Conservation (phyloP, 2,329 filamentous ascomycete genomes). For the Biscogniauxia marginata region DNA sequence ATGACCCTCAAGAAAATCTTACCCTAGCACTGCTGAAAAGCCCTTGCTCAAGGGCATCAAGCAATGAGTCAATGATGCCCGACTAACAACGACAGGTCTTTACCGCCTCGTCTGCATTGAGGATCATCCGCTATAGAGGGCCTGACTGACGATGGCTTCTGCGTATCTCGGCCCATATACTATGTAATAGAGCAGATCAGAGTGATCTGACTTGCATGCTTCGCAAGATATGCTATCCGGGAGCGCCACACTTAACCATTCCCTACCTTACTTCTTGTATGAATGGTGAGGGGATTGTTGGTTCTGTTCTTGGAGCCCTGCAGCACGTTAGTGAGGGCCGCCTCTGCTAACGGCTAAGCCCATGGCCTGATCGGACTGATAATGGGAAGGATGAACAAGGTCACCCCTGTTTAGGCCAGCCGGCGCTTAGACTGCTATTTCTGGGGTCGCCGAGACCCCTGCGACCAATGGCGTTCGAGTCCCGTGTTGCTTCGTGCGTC, state of each 20-base stretch:
- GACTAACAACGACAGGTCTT: neutral
- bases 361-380: neutral
- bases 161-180: neutral
- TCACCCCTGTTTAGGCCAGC: slow-evolving; percentile 21
- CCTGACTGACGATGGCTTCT: neutral
- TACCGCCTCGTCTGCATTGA: neutral
- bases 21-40: neutral
- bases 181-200: slow-evolving; percentile 20
- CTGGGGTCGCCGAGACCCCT: slow-evolving; percentile 22
- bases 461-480: slow-evolving; percentile 25
- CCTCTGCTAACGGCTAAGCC: neutral
- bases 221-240: slow-evolving; percentile 13
- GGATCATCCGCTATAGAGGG: neutral
- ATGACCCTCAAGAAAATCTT: slow-evolving; percentile 6
- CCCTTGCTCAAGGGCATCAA: neutral
- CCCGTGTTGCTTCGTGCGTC: slow-evolving; percentile 18
- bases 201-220: slow-evolving; percentile 16
- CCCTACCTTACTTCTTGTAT: slow-evolving; percentile 14
- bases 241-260: too few species aligned
- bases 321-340: slow-evolving; percentile 10
- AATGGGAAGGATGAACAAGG: neutral
- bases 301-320: slow-evolving; percentile 20
- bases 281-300: slow-evolving; percentile 15
- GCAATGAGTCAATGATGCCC: neutral
- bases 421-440: slow-evolving; percentile 33